A percentile compares a stretch with the other conserved stretches of the same genome.
Conservation (phyloP, 1,284 basidiomycete species). For the Cutaneotrichosporon dermatis region DNA sequence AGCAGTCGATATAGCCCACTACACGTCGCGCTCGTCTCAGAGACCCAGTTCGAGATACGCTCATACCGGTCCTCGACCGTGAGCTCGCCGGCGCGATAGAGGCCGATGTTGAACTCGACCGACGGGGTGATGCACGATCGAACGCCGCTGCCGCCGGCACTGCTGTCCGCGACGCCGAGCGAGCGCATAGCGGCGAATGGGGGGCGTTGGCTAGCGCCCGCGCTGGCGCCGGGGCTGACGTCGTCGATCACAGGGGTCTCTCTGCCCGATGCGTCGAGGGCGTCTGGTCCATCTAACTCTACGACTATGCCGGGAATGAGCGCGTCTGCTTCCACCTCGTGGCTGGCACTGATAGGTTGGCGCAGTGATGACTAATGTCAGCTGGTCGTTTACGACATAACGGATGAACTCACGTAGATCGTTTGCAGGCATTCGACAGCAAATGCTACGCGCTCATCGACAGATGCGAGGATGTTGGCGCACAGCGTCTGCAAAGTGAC, state of each 20-base stretch:
- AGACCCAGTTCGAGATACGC: not conserved
- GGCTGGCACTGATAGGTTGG: no score
- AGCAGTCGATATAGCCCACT: not conserved
- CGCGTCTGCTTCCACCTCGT: not conserved
- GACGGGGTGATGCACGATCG: slow-evolving; percentile 1
- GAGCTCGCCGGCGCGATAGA: not conserved
- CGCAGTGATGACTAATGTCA: no score
- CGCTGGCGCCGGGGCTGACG: not conserved
- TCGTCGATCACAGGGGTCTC: no score
- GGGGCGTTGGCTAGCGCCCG: not conserved
- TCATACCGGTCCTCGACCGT: slow-evolving; percentile 1
- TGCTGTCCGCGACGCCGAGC: not conserved
- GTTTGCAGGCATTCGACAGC: not conserved
- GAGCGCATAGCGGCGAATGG: not conserved
- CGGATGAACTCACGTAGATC: not conserved
- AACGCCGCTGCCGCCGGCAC: not conserved
- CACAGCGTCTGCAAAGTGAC: not conserved
- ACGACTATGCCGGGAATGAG: not conserved
- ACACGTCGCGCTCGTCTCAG: not conserved
- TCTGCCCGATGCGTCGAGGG: not conserved
- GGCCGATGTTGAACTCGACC: not conserved
- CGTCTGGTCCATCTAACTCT: not conserved
- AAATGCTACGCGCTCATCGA: not conserved
- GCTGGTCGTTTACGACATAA: no score
- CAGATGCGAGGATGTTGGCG: not conserved